Percentiles rank a stretch among this genome's conserved stretches.
These are phyloP conservation scores for Fraxinus floribunda DNA, from an alignment of 305 asterid genomes.

Conservation along the genomic window DNA sequence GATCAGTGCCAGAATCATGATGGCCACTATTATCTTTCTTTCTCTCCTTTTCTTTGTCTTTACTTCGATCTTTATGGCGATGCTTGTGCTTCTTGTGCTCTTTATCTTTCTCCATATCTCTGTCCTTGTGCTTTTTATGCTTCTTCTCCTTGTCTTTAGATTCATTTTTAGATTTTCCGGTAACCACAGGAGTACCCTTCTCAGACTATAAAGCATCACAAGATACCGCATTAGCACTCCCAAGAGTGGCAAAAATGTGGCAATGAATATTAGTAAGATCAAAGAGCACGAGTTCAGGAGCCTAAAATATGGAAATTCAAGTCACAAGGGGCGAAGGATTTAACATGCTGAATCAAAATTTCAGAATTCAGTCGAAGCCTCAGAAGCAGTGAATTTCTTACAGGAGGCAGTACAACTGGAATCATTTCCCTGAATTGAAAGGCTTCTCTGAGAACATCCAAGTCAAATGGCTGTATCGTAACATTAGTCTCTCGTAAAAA, in stretches of 20 bases:
- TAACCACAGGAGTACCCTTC: not conserved
- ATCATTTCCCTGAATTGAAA: slow-evolving; percentile 23
- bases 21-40: not conserved
- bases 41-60: slow-evolving; percentile 11
- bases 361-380: not conserved
- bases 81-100: slow-evolving; percentile 8
- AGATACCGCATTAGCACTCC: not conserved
- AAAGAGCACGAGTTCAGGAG: not conserved
- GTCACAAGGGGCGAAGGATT: not conserved
- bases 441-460: slow-evolving; percentile 29
- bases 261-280: not conserved
- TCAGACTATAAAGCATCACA: slow-evolving; percentile 3
- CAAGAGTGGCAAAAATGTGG: not conserved
- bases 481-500: not conserved
- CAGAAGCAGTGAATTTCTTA: slow-evolving; percentile 10
- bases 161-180: slow-evolving; percentile 14
- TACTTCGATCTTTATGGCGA: slow-evolving; percentile 14
- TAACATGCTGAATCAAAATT: not conserved
- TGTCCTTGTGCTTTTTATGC: slow-evolving; percentile 15
- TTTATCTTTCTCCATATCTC: slow-evolving; percentile 14
- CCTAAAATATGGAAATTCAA: not conserved
- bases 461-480: slow-evolving; percentile 23
- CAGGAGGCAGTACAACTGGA: slow-evolving; percentile 17
- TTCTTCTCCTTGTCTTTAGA: slow-evolving; percentile 11
- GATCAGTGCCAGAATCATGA: slow-evolving; percentile 14